Evolutionary conservation across 768 basidiomycete species (phyloP).

Genomic region (Tylopilus intermedius): DNA sequence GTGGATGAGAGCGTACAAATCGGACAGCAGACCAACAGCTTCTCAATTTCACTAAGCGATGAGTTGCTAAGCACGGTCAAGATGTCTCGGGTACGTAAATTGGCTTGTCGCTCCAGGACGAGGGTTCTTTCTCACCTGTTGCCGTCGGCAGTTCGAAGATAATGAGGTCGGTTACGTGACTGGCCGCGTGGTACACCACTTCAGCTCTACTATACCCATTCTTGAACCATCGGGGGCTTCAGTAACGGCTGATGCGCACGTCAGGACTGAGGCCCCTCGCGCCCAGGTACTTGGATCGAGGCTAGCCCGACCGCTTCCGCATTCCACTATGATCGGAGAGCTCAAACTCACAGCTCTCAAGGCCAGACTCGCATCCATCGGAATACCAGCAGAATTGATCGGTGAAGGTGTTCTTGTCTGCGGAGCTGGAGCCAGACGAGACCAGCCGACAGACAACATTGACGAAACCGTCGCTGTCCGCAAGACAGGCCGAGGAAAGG

Average conservation of each 20-base stretch:
- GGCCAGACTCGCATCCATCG: slow-evolving; percentile 64
- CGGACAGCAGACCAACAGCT: slow-evolving; percentile 93
- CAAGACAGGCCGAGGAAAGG: slow-evolving; percentile 78
- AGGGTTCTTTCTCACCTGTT: slow-evolving; percentile 3
- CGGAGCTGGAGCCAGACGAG: slow-evolving; percentile 50
- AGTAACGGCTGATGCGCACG: slow-evolving; percentile 20
- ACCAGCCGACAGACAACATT: slow-evolving; percentile 39
- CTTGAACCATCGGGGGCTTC: slow-evolving; percentile 62
- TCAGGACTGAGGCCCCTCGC: slow-evolving; percentile 22
- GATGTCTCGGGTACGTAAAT: slow-evolving; percentile 74
- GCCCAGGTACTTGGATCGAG: slow-evolving; percentile 60
- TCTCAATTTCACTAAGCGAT: slow-evolving; percentile 91
- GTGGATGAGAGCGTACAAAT: slow-evolving; percentile 80
- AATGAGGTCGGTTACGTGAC: slow-evolving; percentile 93
- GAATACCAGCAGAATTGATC: slow-evolving; percentile 89
- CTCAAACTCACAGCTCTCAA: slow-evolving; percentile 89
- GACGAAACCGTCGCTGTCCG: slow-evolving; percentile 80
- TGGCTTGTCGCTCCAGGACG: not conserved
- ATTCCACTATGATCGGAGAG: slow-evolving; percentile 96
- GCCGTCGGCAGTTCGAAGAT: slow-evolving; percentile 76
- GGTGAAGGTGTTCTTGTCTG: slow-evolving; percentile 96
- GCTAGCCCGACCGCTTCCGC: slow-evolving; percentile 61
- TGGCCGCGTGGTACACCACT: slow-evolving; percentile 79
- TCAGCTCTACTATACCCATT: slow-evolving; percentile 83
- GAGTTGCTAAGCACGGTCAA: slow-evolving; percentile 72